These are phyloP conservation scores for Phialemonium atrogriseum DNA, from an alignment of 2,329 filamentous ascomycete species.

Conservation along the genomic window DNA sequence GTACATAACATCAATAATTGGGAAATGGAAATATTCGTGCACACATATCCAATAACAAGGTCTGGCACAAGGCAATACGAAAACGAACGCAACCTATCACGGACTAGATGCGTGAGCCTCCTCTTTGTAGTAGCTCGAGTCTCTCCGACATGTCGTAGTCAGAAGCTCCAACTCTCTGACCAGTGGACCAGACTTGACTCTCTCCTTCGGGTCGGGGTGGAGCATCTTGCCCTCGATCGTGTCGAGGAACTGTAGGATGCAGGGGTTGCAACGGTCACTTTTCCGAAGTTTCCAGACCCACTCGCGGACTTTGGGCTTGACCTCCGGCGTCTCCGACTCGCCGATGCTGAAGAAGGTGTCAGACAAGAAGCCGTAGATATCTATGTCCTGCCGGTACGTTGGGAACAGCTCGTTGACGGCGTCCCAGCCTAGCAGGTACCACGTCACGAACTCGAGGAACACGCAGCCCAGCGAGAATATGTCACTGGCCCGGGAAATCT, in stretches of 20 bases:
- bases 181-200: constrained; percentile 8
- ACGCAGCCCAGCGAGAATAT: constrained; percentile 27
- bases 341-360: constrained; percentile 14
- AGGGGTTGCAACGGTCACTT: constrained; percentile 7
- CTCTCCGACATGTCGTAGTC: too few species aligned
- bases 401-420: constrained; percentile 10
- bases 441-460: constrained; percentile 26
- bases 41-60: too few species aligned
- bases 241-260: constrained; percentile 9
- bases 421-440: constrained; percentile 18
- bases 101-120: too few species aligned
- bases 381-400: background rate
- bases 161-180: too few species aligned
- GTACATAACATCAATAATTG: too few species aligned
- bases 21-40: too few species aligned
- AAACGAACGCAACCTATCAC: too few species aligned
- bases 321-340: background rate
- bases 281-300: constrained; percentile 9
- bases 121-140: too few species aligned
- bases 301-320: constrained; percentile 9
- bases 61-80: too few species aligned
- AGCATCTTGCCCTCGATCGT: constrained; percentile 14
- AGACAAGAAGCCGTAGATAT: constrained; percentile 7
- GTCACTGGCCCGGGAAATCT: constrained; percentile 25
- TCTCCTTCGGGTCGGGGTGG: constrained; percentile 4